These are phyloP conservation scores for Taphrina flavorubra DNA, from an alignment of 1,139 yeast species.

Conservation along the genomic window DNA sequence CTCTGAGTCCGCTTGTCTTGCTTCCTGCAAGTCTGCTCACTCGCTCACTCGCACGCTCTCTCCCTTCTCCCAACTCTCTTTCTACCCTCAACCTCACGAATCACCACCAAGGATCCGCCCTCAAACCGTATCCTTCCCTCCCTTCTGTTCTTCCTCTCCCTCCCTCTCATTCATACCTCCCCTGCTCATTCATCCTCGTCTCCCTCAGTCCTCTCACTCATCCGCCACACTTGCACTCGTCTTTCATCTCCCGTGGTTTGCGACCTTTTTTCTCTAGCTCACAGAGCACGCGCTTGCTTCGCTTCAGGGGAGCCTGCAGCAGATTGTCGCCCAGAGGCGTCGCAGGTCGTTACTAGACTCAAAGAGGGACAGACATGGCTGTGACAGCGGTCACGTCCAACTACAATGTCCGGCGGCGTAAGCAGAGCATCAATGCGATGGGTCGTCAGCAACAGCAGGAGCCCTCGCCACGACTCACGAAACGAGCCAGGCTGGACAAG, in stretches of 20 bases:
- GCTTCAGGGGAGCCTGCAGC: no score
- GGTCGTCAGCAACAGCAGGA: constrained; percentile 6
- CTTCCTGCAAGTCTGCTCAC: no score
- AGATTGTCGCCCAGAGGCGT: no score
- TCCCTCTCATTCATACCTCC: not conserved
- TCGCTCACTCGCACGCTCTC: not conserved
- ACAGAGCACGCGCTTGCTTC: not conserved
- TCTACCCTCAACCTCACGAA: not conserved
- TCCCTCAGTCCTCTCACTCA: not conserved
- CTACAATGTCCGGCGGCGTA: constrained; percentile 36
- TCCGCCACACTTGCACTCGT: not conserved
- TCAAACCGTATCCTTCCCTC: not conserved
- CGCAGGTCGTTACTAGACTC: no score
- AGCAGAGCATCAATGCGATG: constrained; percentile 23
- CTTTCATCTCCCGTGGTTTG: not conserved
- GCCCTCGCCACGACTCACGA: constrained; percentile 3
- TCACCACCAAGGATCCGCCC: not conserved
- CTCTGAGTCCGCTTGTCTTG: no score
- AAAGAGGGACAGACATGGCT: constrained; percentile 8
- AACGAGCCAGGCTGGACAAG: constrained; percentile 22
- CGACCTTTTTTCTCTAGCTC: no score
- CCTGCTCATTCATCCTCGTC: not conserved
- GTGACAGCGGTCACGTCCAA: constrained; percentile 32
- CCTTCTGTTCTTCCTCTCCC: not conserved
- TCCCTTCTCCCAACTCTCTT: not conserved